Evolutionary conservation across 192 early-diverging fungal species (phyloP).

Genomic region (Paraglomus occultum): DNA sequence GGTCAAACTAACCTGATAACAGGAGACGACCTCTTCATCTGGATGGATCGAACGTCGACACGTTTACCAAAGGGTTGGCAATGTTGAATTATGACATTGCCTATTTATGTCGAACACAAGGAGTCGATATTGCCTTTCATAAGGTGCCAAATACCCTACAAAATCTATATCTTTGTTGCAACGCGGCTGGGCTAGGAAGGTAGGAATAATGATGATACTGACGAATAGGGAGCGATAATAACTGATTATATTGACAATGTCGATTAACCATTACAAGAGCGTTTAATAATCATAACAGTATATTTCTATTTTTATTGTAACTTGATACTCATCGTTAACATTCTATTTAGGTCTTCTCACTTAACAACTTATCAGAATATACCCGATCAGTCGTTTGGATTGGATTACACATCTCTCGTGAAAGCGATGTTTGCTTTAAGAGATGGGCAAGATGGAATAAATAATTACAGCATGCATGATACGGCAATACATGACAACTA

Average conservation of each 20-base stretch:
- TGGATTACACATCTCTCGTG: constrained; percentile 20
- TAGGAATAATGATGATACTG: constrained; percentile 19
- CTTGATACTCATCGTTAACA: not conserved
- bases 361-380: constrained; percentile 11
- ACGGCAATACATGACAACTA: not conserved
- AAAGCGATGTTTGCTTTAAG: constrained; percentile 9
- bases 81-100: constrained; percentile 60
- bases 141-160: constrained; percentile 51
- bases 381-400: constrained; percentile 19
- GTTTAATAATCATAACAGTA: no score
- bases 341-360: constrained; percentile 8
- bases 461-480: not conserved
- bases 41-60: constrained; percentile 39
- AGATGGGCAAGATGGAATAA: not conserved
- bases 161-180: constrained; percentile 46
- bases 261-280: no score
- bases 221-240: not conserved
- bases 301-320: not conserved
- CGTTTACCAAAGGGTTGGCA: constrained; percentile 46
- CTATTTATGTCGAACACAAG: constrained; percentile 57
- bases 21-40: constrained; percentile 47
- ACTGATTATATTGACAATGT: no score
- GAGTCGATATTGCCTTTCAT: constrained; percentile 45
- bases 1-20: constrained; percentile 1
- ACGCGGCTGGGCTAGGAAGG: constrained; percentile 47